A percentile compares a stretch with the other conserved stretches of the same genome.
Conservation (phyloP, 129 eudicot genomes). For the Helianthus tuberosus region DNA sequence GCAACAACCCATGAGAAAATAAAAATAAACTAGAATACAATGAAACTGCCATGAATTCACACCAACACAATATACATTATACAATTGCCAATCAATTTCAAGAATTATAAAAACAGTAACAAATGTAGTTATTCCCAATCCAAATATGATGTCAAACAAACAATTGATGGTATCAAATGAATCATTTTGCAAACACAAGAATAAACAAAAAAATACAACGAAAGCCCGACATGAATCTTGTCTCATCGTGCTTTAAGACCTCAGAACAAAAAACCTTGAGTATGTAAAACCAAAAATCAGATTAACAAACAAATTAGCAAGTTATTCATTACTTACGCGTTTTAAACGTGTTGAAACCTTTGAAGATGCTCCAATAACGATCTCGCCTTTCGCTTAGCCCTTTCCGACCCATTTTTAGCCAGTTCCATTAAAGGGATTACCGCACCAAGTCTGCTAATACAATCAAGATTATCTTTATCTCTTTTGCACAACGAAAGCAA, state of each 20-base stretch:
- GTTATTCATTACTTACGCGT: conserved; percentile 21
- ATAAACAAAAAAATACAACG: conserved; percentile 6
- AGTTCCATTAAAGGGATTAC: conserved; percentile 64
- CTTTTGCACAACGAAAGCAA: conserved; percentile 85
- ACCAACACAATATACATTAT: background rate
- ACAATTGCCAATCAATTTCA: conserved; percentile 37
- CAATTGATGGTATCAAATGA: conserved; percentile 34
- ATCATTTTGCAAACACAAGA: conserved; percentile 21
- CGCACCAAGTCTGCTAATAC: conserved; percentile 82
- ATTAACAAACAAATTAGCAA: conserved; percentile 41
- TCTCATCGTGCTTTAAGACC: conserved; percentile 21
- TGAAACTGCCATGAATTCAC: conserved; percentile 1
- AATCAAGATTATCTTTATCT: conserved; percentile 70
- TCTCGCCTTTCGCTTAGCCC: conserved; percentile 80
- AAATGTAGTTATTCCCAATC: conserved; percentile 35
- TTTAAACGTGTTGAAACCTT: conserved; percentile 37
- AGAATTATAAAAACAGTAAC: conserved; percentile 15
- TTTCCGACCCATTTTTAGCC: conserved; percentile 62
- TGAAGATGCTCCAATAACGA: conserved; percentile 72
- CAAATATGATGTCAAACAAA: conserved; percentile 37
- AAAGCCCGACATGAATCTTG: conserved; percentile 20
- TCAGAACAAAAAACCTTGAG: background rate
- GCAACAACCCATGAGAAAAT: no score
- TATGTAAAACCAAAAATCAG: conserved; percentile 17
- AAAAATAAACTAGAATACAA: background rate